phyloP scores from a whole-genome alignment of 768 basidiomycete genomes.

The Termitomyces eurrhizus region DNA sequence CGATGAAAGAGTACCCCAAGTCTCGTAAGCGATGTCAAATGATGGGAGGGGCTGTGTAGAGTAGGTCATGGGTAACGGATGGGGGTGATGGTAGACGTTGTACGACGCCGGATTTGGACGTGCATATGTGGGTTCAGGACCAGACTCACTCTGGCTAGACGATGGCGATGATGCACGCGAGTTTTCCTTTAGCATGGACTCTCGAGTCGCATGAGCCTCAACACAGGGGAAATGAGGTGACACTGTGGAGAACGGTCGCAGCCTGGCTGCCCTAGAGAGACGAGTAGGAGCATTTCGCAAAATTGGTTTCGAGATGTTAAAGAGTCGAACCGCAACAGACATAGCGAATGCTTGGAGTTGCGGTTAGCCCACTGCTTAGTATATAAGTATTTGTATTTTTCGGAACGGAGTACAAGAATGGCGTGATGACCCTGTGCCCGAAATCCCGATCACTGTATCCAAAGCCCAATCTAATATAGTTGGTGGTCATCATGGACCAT shows the following conservation, averaged over 20 bases:
- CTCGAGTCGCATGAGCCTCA: conserved; percentile 72
- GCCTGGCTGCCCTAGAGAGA: conserved; percentile 1
- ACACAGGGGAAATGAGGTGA: conserved; percentile 66
- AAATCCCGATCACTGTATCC: not conserved
- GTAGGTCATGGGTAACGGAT: conserved; percentile 63
- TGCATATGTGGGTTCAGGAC: conserved; percentile 81
- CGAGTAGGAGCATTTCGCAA: conserved; percentile 2
- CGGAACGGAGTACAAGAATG: conserved; percentile 4
- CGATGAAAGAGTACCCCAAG: conserved; percentile 89
- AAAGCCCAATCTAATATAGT: not conserved
- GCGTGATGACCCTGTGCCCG: conserved; percentile 17
- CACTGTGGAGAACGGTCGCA: conserved; percentile 6
- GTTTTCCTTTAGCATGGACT: conserved; percentile 43
- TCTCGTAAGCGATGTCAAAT: conserved; percentile 93
- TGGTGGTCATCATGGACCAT: not conserved
- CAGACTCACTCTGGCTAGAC: conserved; percentile 35
- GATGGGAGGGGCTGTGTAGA: conserved; percentile 49
- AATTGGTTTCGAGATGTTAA: conserved; percentile 1
- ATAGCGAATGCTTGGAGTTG: conserved; percentile 4
- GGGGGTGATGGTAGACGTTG: conserved; percentile 56
- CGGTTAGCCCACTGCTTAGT: not conserved
- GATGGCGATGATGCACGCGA: conserved; percentile 20
- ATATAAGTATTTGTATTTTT: not conserved
- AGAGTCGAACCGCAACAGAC: conserved; percentile 7
- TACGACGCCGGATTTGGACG: conserved; percentile 76